A percentile compares a stretch with the other conserved stretches of the same genome.
These are phyloP conservation scores for Mycena alexandri DNA, from an alignment of 768 basidiomycete species.

Conservation along the genomic window DNA sequence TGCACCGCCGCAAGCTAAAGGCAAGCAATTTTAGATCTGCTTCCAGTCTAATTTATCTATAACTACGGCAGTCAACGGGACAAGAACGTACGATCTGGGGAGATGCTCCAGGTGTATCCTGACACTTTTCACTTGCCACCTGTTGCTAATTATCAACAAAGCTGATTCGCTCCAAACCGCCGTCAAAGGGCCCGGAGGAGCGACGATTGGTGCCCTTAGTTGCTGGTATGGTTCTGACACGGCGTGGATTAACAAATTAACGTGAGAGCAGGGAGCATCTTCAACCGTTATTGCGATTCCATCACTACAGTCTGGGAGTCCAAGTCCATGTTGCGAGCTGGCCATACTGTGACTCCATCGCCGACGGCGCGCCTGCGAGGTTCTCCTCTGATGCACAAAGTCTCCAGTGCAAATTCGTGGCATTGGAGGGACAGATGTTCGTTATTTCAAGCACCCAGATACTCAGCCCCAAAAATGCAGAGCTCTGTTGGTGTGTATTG, in stretches of 20 bases:
- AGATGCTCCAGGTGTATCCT: slow-evolving; percentile 33
- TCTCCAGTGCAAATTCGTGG: slow-evolving; percentile 25
- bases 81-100: slow-evolving; percentile 40
- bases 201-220: slow-evolving; percentile 26
- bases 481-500: slow-evolving; percentile 29
- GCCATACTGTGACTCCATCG: slow-evolving; percentile 31
- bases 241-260: background rate
- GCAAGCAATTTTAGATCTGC: background rate
- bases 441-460: slow-evolving; percentile 36
- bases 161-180: slow-evolving; percentile 36
- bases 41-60: background rate
- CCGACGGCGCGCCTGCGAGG: slow-evolving; percentile 25
- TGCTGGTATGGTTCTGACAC: slow-evolving; percentile 31
- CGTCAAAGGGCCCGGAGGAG: slow-evolving; percentile 31
- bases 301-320: slow-evolving; percentile 35
- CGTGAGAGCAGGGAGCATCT: slow-evolving; percentile 34
- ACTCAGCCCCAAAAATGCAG: slow-evolving; percentile 29
- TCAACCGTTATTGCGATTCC: slow-evolving; percentile 37
- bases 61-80: slow-evolving; percentile 29
- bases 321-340: slow-evolving; percentile 37
- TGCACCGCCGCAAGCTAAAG: slow-evolving; percentile 40
- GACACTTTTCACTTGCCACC: background rate
- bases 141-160: background rate
- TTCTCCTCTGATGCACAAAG: slow-evolving; percentile 34
- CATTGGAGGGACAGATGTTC: slow-evolving; percentile 39